These are phyloP conservation scores for Tricholoma bakamatsutake DNA, from an alignment of 768 basidiomycete species.

Conservation along the genomic window DNA sequence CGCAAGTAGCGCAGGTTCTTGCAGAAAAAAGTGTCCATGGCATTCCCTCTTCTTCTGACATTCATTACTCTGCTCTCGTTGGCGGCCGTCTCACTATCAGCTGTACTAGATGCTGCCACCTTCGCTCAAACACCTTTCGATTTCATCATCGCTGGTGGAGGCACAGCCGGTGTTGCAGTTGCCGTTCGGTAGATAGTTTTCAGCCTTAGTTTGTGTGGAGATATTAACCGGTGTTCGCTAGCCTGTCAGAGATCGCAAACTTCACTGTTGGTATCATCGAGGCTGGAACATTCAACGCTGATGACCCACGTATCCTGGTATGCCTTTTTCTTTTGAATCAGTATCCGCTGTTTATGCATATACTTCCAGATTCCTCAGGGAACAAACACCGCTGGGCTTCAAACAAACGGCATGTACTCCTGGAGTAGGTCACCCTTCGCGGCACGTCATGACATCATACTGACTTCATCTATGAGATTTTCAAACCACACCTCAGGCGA, in stretches of 20 bases:
- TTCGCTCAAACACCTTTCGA: constrained; percentile 12
- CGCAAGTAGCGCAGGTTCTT: too few relatives aligned
- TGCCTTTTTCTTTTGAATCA: constrained; percentile 14
- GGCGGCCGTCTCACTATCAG: neutral
- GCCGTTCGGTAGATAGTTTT: constrained; percentile 13
- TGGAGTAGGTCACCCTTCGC: neutral
- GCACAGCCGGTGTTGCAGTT: constrained; percentile 18
- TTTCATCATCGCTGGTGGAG: constrained; percentile 21
- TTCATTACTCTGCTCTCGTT: neutral
- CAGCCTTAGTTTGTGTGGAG: neutral
- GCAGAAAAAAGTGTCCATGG: neutral
- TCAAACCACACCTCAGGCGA: constrained; percentile 18
- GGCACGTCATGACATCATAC: neutral
- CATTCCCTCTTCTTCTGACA: neutral
- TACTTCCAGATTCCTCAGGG: neutral
- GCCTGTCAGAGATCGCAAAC: constrained; percentile 31
- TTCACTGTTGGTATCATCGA: constrained; percentile 33
- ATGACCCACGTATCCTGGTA: constrained; percentile 10
- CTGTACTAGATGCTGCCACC: neutral
- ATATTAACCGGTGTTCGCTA: constrained; percentile 6
- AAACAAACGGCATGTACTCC: neutral
- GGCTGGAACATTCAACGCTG: constrained; percentile 17
- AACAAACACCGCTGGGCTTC: neutral
- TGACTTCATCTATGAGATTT: constrained; percentile 19
- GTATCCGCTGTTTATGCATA: neutral